Base-by-base conservation (phyloP, 2,329 filamentous ascomycete genomes). In the Ceratocystis destructans region DNA sequence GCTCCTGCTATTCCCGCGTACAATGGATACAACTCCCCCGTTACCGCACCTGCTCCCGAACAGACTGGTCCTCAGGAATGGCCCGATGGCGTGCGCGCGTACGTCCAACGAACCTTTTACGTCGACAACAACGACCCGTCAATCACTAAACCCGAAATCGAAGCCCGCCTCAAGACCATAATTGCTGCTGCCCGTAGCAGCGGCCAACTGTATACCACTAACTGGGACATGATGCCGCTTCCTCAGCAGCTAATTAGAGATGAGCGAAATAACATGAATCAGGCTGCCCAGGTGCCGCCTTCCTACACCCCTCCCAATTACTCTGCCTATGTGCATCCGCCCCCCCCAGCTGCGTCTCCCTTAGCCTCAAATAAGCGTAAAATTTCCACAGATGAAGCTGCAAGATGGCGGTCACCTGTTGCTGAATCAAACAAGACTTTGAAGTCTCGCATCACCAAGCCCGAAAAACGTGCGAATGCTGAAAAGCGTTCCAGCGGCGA, bases 21-120 rank as follows among this genome's bases (percentile, higher is more conserved):
- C 70, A 67, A 71, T 65, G 72, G 71, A 68, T 74, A 76, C 69
- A 70, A 70, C 44, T 33, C 45, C 25, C 68, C 71, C 70, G 70
- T 72, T 70, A 68, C 73, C 69, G 67, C 71, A 67, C 41, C 64
- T n/a, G 70, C 70, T 67, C 70, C 69, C 62, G 69, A 71, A 66
- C 71, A 71, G 67, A 66, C 68, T 67, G 71, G 71, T 66, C 69
- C 73, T 61, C 89, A 87, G 78, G 84, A 88, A 71, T 97, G 90
- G 87, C 87, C 91, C 41, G 79, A 83, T 55, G 83, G 87, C n/a
- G 90, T 97, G 68, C 88, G 91, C 71, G 80, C 82, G 70, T 97
- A 96, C 77, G 93, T 97, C 41, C 87, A 91, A 72, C 86, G 91
- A 72, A 92, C 91, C 31, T 97, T 97, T 74, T 85, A 89, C 63